Evolutionary conservation across 768 basidiomycete species (phyloP), one percentile per base, ranked within the genome.

Genomic region (Amanita brunnescens): DNA sequence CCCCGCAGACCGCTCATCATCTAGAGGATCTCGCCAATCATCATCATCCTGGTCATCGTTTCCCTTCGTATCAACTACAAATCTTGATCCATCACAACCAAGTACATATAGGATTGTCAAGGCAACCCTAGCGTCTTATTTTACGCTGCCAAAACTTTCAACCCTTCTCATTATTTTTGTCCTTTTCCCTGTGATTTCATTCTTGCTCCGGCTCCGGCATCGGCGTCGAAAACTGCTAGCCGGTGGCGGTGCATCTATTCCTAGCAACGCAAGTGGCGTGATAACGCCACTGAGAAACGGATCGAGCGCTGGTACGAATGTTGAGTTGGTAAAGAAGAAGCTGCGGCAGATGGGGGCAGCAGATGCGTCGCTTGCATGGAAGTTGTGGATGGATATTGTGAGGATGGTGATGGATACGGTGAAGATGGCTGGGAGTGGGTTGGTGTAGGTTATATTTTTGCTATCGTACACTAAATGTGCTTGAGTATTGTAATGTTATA

Each of bases 351-450:
- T 64, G n/a, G 68, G 65, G n/a, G 67, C 56, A 53, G 70, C 68
- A 16, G 73, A 64, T 29, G 64, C 53, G 10, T 70, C 66, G 32
- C 56, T 69, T 39, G 47, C 73, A 10, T 60, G 62, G 13, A 67
- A 65, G 30, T 65, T 76, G 29, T 83, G 83, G 79, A 63, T 64
- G 16, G 79, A 79, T 58, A 58, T 75, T 6, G 57, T 76, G 3
- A 71, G 73, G 38, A 79, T 74, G 5, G 69, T 90, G 13, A 63
- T 67, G 42, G 87, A 90, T 67, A 83, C 84, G 3, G 73, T 85
- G 29, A 75, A 71, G 58, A 89, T 90, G 87, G 87, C 80, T 1
- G 87, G 85, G 16, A 78, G 83, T 56, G 87, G 87, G 16, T 64
- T 87, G 53, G 83, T 83, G 39, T 87, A 51, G 38, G 21, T 45